These are phyloP conservation scores for Detonula confervacea DNA, from an alignment of 352 stramenopile genomes.

Conservation along the genomic window DNA sequence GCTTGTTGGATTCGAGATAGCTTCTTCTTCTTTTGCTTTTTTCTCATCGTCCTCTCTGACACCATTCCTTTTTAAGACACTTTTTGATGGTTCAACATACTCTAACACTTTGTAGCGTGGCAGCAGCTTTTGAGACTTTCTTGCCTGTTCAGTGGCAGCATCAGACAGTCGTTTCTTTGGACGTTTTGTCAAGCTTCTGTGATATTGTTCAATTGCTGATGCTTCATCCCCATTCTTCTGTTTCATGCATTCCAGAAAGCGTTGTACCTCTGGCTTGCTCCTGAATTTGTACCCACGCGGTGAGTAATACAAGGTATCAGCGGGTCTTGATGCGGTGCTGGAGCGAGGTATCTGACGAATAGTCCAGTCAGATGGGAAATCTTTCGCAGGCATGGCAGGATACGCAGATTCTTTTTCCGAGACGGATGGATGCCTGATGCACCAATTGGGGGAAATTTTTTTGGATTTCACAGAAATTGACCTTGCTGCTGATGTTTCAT, in stretches of 20 bases:
- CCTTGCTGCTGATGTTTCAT: too few relatives aligned
- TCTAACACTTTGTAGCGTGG: slow-evolving; percentile 9
- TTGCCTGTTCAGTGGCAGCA: background rate
- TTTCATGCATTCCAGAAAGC: background rate
- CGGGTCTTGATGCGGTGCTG: background rate
- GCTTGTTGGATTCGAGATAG: background rate
- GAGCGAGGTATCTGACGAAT: slow-evolving; percentile 2
- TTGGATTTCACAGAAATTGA: too few relatives aligned
- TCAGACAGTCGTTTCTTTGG: background rate
- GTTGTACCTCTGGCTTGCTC: background rate
- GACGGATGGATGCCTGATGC: too few relatives aligned
- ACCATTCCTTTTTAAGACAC: background rate
- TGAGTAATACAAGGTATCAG: slow-evolving; percentile 3
- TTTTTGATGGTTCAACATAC: slow-evolving; percentile 6
- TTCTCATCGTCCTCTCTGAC: background rate
- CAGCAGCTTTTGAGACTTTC: background rate
- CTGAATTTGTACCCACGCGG: slow-evolving; percentile 2
- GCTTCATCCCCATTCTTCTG: background rate
- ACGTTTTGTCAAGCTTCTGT: background rate
- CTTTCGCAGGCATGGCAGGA: background rate
- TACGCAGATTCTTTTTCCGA: background rate
- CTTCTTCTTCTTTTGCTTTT: background rate
- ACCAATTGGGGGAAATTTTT: too few relatives aligned
- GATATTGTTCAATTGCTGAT: too few relatives aligned
- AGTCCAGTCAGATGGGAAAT: slow-evolving; percentile 3